Evolutionary conservation across 2,329 filamentous ascomycete species (phyloP).

Genomic region (Fusarium udum): DNA sequence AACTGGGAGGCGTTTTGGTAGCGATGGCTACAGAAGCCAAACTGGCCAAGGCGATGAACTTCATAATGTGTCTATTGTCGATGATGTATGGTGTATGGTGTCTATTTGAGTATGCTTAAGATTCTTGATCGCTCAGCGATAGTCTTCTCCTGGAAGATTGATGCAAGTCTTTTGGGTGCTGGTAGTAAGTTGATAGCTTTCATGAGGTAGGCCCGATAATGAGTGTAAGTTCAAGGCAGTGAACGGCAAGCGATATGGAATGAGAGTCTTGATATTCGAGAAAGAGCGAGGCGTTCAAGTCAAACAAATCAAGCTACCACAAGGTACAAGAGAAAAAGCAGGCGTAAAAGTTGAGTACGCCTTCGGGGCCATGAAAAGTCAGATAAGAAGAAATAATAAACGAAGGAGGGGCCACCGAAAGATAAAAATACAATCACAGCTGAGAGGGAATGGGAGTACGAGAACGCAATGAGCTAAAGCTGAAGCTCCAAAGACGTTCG

Average conservation of each 20-base stretch:
- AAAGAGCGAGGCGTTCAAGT: not conserved
- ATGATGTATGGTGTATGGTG: not conserved
- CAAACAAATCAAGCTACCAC: not conserved
- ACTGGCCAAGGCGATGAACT: slow-evolving; percentile 24
- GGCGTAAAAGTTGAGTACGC: not conserved
- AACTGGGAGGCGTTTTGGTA: slow-evolving; percentile 29
- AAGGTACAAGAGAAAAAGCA: not conserved
- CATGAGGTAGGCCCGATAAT: not conserved
- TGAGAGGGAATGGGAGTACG: slow-evolving; percentile 23
- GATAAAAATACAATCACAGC: slow-evolving; percentile 1
- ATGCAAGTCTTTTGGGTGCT: not conserved
- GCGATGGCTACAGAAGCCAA: slow-evolving; percentile 27
- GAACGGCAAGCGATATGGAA: slow-evolving; percentile 4
- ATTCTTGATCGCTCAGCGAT: slow-evolving; percentile 15
- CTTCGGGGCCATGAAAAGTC: slow-evolving; percentile 2
- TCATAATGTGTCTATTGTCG: slow-evolving; percentile 20
- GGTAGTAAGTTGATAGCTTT: not conserved
- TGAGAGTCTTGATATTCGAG: slow-evolving; percentile 1
- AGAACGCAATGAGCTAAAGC: slow-evolving; percentile 35
- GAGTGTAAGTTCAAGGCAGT: not conserved
- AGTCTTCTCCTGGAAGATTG: slow-evolving; percentile 19
- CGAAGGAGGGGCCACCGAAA: not conserved
- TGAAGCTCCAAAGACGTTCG: slow-evolving; percentile 20
- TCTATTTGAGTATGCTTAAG: not conserved
- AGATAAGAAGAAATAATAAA: not conserved